A percentile compares a stretch with the other conserved stretches of the same genome.
These are phyloP conservation scores for Persicaria tinctoria DNA, from an alignment of 148 eudicot species.

Conservation along the genomic window DNA sequence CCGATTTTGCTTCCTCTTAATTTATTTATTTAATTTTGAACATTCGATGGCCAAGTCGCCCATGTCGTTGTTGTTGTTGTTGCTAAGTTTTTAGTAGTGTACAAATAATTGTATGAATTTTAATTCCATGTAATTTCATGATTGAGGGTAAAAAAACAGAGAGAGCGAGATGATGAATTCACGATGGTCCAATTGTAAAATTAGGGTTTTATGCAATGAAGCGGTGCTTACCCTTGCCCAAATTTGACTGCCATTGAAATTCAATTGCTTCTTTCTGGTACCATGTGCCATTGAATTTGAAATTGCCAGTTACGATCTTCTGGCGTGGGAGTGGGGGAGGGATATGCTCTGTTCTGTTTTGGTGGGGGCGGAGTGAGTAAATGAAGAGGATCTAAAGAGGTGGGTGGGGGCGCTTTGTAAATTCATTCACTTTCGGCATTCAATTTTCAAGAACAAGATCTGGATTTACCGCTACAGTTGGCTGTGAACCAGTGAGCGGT, in stretches of 20 bases:
- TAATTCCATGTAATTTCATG: background rate
- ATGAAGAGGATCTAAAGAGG: background rate
- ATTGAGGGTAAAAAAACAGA: background rate
- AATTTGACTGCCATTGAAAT: background rate
- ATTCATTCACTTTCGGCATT: background rate
- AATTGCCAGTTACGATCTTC: background rate
- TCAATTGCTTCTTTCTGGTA: background rate
- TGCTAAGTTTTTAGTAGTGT: background rate
- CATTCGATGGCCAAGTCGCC: background rate
- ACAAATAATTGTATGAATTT: slow-evolving; percentile 3
- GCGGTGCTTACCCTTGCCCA: background rate
- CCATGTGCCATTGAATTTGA: background rate
- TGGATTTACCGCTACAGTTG: slow-evolving; percentile 5
- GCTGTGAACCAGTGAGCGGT: background rate
- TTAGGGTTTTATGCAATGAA: background rate
- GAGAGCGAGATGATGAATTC: too few species aligned
- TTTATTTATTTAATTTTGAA: slow-evolving; percentile 10
- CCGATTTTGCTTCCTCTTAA: slow-evolving; percentile 12
- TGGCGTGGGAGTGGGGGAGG: background rate
- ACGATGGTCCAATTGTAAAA: slow-evolving; percentile 14
- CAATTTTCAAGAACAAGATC: background rate
- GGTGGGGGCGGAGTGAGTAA: background rate
- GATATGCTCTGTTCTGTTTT: background rate
- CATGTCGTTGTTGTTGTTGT: background rate
- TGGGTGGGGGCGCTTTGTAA: background rate